phyloP scores from a whole-genome alignment of 805 yeast genomes.

The Saccharomycopsis synnaedendra region DNA sequence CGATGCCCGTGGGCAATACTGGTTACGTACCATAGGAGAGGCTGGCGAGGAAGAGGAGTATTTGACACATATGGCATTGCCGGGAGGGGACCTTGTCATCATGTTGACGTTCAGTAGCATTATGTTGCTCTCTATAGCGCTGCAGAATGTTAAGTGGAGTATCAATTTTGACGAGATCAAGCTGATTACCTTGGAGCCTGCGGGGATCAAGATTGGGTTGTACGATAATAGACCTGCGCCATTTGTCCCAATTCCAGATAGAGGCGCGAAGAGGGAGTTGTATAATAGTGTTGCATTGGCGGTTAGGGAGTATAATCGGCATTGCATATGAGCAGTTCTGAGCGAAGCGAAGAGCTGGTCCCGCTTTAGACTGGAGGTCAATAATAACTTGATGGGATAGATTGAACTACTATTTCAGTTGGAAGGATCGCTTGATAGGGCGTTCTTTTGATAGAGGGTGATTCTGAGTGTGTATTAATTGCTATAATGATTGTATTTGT shows the following conservation, averaged over 20 bases:
- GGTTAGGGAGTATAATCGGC: slow-evolving; percentile 68
- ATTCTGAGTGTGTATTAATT: too few relatives aligned
- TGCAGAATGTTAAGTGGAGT: slow-evolving; percentile 59
- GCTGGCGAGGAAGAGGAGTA: slow-evolving; percentile 56
- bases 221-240: slow-evolving; percentile 47
- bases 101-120: slow-evolving; percentile 66
- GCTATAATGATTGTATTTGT: too few relatives aligned
- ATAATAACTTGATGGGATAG: too few relatives aligned
- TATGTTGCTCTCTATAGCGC: slow-evolving; percentile 51
- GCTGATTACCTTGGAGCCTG: slow-evolving; percentile 62
- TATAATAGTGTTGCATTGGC: slow-evolving; percentile 71
- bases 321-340: slow-evolving; percentile 32
- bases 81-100: slow-evolving; percentile 71
- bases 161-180: slow-evolving; percentile 53
- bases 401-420: too few relatives aligned
- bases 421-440: too few relatives aligned
- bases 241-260: slow-evolving; percentile 73
- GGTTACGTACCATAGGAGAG: slow-evolving; percentile 76
- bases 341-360: too few relatives aligned
- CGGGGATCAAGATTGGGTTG: slow-evolving; percentile 64
- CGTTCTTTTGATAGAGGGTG: too few relatives aligned
- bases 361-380: too few relatives aligned
- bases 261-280: slow-evolving; percentile 47
- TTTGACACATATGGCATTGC: slow-evolving; percentile 73
- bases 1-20: slow-evolving; percentile 89